These are phyloP conservation scores for Pyropia yezoensis DNA, from an alignment of 23 red algal genomes.

Conservation along the genomic window DNA sequence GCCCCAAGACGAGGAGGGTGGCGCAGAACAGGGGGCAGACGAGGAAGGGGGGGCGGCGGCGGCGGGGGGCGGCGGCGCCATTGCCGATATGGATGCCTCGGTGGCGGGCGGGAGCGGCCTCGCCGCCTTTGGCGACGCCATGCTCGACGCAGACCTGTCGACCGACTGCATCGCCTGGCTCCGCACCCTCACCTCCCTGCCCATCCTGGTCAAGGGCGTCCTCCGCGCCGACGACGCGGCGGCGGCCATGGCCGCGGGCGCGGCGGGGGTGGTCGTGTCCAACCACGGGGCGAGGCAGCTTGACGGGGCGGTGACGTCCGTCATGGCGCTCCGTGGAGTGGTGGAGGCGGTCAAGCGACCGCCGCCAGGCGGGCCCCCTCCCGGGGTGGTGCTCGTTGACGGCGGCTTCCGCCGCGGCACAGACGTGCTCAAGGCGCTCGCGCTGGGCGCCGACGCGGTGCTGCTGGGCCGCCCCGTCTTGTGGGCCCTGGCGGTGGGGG, in stretches of 20 bases:
- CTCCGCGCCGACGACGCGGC: constrained; percentile 55
- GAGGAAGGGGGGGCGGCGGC: not conserved
- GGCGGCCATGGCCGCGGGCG: constrained; percentile 35
- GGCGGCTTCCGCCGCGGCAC: constrained; percentile 72
- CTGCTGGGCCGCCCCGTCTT: constrained; percentile 67
- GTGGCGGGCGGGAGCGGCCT: constrained; percentile 19
- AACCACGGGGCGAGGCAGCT: constrained; percentile 92
- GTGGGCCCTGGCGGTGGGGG: constrained; percentile 60
- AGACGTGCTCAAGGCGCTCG: constrained; percentile 85
- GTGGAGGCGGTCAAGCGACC: constrained; percentile 43
- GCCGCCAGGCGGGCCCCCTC: not conserved
- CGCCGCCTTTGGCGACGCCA: constrained; percentile 32
- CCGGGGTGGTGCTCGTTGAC: constrained; percentile 49
- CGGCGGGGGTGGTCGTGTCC: constrained; percentile 55
- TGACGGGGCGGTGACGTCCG: constrained; percentile 46
- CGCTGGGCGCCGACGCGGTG: constrained; percentile 74
- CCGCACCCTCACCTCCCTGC: constrained; percentile 32
- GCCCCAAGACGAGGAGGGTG: not conserved
- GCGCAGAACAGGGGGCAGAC: not conserved
- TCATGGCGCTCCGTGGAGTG: constrained; percentile 52
- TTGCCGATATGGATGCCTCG: not conserved
- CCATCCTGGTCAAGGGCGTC: constrained; percentile 83
- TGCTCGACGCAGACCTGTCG: constrained; percentile 52
- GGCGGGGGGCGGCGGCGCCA: not conserved
- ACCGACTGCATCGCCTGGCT: constrained; percentile 53